Conservation (phyloP, 139 green algal species). For the Volvox africanus region DNA sequence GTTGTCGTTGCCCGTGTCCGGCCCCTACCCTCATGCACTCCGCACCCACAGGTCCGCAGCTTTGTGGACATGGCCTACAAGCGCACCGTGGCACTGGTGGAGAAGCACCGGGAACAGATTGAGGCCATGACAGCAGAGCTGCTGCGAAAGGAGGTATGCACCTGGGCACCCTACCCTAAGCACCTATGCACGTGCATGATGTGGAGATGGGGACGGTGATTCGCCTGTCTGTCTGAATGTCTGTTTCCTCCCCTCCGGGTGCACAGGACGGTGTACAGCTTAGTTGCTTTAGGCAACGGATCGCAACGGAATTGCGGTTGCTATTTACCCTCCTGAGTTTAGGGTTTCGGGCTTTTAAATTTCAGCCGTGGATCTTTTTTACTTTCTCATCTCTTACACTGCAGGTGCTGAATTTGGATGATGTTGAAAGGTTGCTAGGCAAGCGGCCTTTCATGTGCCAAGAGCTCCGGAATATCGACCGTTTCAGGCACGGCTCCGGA, state of each 20-base stretch:
- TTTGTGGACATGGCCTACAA: slow-evolving; percentile 90
- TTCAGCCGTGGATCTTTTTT: no score
- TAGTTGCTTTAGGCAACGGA: no score
- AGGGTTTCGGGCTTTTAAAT: no score
- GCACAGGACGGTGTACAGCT: no score
- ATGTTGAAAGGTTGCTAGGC: slow-evolving; percentile 93
- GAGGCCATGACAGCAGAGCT: slow-evolving; percentile 82
- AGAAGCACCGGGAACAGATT: slow-evolving; percentile 87
- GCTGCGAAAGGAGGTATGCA: slow-evolving; percentile 68
- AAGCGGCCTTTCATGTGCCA: slow-evolving; percentile 84
- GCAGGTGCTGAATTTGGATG: slow-evolving; percentile 90
- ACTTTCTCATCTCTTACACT: neutral
- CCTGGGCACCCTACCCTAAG: no score
- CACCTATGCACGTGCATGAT: no score
- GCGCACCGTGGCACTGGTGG: slow-evolving; percentile 88
- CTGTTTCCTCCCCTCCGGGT: no score
- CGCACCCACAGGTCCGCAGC: slow-evolving; percentile 77
- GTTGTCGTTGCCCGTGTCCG: neutral
- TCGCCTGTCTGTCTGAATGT: no score
- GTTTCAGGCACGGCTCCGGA: slow-evolving; percentile 68
- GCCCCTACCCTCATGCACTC: no score
- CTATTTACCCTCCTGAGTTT: no score
- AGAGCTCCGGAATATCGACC: slow-evolving; percentile 98
- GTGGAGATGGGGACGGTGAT: no score
- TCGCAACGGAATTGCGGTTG: no score